These are phyloP conservation scores for Geotrichum macrosporum DNA, from an alignment of 1,139 yeast species.

Conservation along the genomic window DNA sequence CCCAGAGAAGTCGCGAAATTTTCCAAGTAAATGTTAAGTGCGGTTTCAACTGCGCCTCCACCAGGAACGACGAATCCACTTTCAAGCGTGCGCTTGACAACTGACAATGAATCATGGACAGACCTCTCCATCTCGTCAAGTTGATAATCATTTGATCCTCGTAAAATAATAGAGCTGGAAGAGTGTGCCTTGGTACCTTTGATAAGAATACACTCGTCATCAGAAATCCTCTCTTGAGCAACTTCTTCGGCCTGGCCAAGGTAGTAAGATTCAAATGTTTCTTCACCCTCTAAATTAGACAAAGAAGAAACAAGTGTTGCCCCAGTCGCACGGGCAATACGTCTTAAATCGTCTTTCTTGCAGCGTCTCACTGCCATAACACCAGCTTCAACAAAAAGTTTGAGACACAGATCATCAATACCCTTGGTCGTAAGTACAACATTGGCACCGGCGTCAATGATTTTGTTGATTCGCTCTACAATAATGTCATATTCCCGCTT, in stretches of 20 bases:
- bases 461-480: constrained; percentile 80
- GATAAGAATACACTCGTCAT: constrained; percentile 93
- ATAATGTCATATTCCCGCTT: constrained; percentile 91
- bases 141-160: constrained; percentile 96
- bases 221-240: constrained; percentile 84
- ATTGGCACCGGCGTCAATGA: constrained; percentile 90
- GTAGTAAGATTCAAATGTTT: constrained; percentile 82
- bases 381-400: constrained; percentile 91
- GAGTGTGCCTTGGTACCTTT: constrained; percentile 94
- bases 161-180: constrained; percentile 81
- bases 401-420: constrained; percentile 92
- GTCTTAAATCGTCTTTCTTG: constrained; percentile 90
- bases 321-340: constrained; percentile 98
- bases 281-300: constrained; percentile 96
- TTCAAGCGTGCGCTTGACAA: constrained; percentile 93
- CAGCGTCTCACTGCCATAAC: constrained; percentile 98
- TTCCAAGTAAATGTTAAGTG: constrained; percentile 89
- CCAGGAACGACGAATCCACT: constrained; percentile 96
- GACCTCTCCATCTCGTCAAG: constrained; percentile 99
- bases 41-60: constrained; percentile 98
- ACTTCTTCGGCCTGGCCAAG: constrained; percentile 93
- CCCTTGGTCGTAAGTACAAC: constrained; percentile 97
- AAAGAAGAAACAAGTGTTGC: constrained; percentile 83
- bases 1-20: constrained; percentile 98
- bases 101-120: constrained; percentile 87